Percentiles rank a stretch among this genome's conserved stretches.
Conservation (phyloP, 108 stramenopile species). For the Pseudonitzschia multistriata region DNA sequence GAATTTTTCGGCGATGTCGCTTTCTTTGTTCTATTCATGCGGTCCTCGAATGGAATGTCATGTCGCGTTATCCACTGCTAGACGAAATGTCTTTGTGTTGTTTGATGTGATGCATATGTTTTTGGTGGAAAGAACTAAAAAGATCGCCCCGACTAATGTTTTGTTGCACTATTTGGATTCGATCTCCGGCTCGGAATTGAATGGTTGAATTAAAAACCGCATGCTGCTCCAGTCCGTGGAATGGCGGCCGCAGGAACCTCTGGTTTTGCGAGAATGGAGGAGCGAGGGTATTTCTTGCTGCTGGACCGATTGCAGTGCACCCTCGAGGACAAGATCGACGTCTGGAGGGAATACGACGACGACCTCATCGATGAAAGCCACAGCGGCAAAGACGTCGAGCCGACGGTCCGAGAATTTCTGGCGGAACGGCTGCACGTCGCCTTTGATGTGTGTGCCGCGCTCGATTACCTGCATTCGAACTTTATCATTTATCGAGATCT, state of each 20-base stretch:
- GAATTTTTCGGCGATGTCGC: background rate
- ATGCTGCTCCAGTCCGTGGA: conserved; percentile 41
- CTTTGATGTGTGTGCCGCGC: conserved; percentile 74
- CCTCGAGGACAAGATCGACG: conserved; percentile 52
- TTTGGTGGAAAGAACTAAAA: background rate
- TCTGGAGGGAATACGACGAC: conserved; percentile 47
- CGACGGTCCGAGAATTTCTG: conserved; percentile 44
- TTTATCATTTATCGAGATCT: conserved; percentile 75
- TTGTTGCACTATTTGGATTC: background rate
- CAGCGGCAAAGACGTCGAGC: background rate
- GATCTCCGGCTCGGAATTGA: background rate
- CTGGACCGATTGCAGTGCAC: conserved; percentile 81
- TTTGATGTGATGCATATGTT: background rate
- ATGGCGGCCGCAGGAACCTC: conserved; percentile 74
- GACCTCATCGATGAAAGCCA: conserved; percentile 16
- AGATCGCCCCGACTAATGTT: background rate
- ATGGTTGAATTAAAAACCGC: background rate
- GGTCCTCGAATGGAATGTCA: too few relatives aligned
- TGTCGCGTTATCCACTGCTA: too few relatives aligned
- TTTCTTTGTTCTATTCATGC: background rate
- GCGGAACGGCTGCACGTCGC: conserved; percentile 64
- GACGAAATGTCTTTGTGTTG: background rate
- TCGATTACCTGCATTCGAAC: conserved; percentile 65
- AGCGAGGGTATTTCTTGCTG: conserved; percentile 76
- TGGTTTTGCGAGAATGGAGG: conserved; percentile 48